Evolutionary conservation across 2,329 filamentous ascomycete species (phyloP).

Genomic region (Colletotrichum destructivum): DNA sequence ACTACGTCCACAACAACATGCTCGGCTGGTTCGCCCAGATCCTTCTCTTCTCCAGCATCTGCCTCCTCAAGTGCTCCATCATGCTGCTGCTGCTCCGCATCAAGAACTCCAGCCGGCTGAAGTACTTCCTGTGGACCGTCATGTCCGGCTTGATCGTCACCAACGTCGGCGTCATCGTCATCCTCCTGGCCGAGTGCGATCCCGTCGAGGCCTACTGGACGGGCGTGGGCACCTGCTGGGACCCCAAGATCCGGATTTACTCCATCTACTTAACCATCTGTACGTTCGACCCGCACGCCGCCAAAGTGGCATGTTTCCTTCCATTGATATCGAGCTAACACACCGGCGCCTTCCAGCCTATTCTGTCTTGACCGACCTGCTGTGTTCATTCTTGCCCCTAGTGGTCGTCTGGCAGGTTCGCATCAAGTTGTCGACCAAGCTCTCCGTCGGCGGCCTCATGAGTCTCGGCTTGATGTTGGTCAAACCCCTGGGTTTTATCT

Average conservation of each 20-base stretch:
- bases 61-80: constrained; percentile 59
- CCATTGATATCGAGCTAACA: not conserved
- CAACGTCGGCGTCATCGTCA: constrained; percentile 51
- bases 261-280: constrained; percentile 52
- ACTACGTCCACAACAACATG: constrained; percentile 55
- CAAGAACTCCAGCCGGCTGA: constrained; percentile 53
- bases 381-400: constrained; percentile 49
- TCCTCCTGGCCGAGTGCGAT: constrained; percentile 52
- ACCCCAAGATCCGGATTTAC: constrained; percentile 51
- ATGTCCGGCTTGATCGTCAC: constrained; percentile 52
- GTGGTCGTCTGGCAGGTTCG: constrained; percentile 53
- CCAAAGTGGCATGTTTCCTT: too few species aligned
- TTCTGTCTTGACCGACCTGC: constrained; percentile 47
- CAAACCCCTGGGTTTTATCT: not conserved
- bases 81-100: constrained; percentile 59
- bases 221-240: constrained; percentile 49
- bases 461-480: constrained; percentile 49
- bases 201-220: constrained; percentile 53
- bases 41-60: constrained; percentile 57
- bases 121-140: constrained; percentile 50
- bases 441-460: constrained; percentile 52
- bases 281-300: constrained; percentile 22
- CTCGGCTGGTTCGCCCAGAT: constrained; percentile 58
- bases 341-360: constrained; percentile 41
- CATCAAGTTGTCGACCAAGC: constrained; percentile 50